Evolutionary conservation across 805 yeast species (phyloP), one percentile per base, ranked within the genome.

Genomic region (Ogataea degrootiae): DNA sequence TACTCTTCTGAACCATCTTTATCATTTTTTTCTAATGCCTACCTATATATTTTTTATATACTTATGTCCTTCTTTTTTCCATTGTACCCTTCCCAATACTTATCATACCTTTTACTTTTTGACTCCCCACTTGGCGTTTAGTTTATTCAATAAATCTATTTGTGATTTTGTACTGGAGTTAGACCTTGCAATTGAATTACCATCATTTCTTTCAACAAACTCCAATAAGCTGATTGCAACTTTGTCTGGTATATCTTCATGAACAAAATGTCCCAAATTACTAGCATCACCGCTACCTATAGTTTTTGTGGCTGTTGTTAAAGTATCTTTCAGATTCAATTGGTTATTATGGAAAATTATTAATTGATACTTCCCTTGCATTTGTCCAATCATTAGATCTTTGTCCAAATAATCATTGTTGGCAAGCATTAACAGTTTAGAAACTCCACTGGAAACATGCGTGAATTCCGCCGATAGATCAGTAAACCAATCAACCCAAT

Each of bases 311-410:
- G 59, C 57, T 8, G 66, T 58, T 4, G 67, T 59, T 6, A 59
- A 33, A 11, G 60, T 58, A 26, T 52, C 47, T 12, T 46, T 45
- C 36, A 51, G 37, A 15, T 53, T 50, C 33, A 57, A 38, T 12
- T 55, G 52, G 31, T 48, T 48, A 36, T 60, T 55, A 43, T 76
- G 80, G 62, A 89, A 84, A 5, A 90, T 94, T 14, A 87, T 82
- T 37, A 94, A 74, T 67, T 95, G 99, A 65, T 85, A 94, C 62
- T 82, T 84, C 1, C 99, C 99, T 67, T 91, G 98, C 99, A 94
- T 94, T 66, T 95, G 99, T 0, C 97, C 99, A 44, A 94, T 82
- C 65, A 91, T 89, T 42, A 94, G 71, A 36, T 78, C 78, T 53
- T 85, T 89, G 66, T 94, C 99, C 31, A 95, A 72, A 19, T 86